Evolutionary conservation across 1,284 basidiomycete genomes (phyloP).

Genomic region (Cryptococcus deneoformans): DNA sequence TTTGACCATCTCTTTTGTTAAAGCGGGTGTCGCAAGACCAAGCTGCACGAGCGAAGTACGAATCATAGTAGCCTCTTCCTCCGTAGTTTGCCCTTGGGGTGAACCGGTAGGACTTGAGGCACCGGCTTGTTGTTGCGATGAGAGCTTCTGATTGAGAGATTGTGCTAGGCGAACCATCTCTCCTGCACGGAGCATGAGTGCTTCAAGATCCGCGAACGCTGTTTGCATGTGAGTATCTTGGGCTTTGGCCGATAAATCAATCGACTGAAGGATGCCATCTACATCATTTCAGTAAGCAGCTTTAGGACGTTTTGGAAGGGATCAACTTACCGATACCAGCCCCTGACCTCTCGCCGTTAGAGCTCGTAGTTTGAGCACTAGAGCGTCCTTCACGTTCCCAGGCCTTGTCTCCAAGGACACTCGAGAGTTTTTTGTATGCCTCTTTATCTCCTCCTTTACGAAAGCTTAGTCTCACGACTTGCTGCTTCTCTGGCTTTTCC

Average conservation of each 20-base stretch:
- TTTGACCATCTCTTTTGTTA: slow-evolving; percentile 86
- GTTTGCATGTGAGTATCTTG: slow-evolving; percentile 68
- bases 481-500: slow-evolving; percentile 49
- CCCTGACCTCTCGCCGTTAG: slow-evolving; percentile 12
- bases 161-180: slow-evolving; percentile 88
- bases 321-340: slow-evolving; percentile 31
- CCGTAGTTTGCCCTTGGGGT: slow-evolving; percentile 37
- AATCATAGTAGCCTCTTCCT: slow-evolving; percentile 82
- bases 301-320: neutral
- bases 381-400: slow-evolving; percentile 58
- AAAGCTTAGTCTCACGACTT: slow-evolving; percentile 67
- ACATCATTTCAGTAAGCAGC: neutral
- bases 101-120: slow-evolving; percentile 8
- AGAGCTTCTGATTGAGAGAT: slow-evolving; percentile 79
- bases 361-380: neutral
- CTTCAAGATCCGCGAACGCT: slow-evolving; percentile 85
- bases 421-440: slow-evolving; percentile 77
- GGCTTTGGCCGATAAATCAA: slow-evolving; percentile 64
- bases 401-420: slow-evolving; percentile 68
- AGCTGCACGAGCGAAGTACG: slow-evolving; percentile 83
- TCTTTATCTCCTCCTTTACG: slow-evolving; percentile 83
- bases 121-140: slow-evolving; percentile 49
- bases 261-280: slow-evolving; percentile 77
- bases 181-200: slow-evolving; percentile 84
- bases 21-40: slow-evolving; percentile 67